Evolutionary conservation across 345 rosid species (phyloP).

Genomic region (Conringia planisiliqua): DNA sequence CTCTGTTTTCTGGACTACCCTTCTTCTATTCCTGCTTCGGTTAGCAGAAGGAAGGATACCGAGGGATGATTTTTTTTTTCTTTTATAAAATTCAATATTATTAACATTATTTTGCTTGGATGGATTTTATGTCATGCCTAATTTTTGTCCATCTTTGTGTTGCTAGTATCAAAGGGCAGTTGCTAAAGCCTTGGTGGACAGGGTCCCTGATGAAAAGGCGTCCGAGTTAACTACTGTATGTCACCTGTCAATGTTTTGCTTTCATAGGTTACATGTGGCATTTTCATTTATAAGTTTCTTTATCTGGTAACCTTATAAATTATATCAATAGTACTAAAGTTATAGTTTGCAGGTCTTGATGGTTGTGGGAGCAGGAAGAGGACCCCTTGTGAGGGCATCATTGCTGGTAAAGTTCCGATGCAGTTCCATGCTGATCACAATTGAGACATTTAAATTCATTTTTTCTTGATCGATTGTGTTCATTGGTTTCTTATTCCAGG

Average conservation of each 20-base stretch:
- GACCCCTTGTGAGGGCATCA: slow-evolving; percentile 97
- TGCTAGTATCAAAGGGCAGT: slow-evolving; percentile 89
- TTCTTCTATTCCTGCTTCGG: background rate
- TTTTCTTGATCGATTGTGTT: slow-evolving; percentile 7
- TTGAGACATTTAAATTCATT: slow-evolving; percentile 13
- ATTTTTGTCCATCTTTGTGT: slow-evolving; percentile 28
- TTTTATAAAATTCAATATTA: background rate
- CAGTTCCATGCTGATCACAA: slow-evolving; percentile 12
- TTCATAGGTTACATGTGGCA: slow-evolving; percentile 14
- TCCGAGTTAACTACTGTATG: slow-evolving; percentile 63
- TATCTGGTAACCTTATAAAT: background rate
- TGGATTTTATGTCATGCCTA: background rate
- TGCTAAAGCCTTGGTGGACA: slow-evolving; percentile 76
- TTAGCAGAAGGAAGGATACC: background rate
- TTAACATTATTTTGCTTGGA: background rate
- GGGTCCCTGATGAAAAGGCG: slow-evolving; percentile 67
- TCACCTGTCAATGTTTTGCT: slow-evolving; percentile 19
- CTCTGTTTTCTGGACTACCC: background rate
- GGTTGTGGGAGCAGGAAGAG: slow-evolving; percentile 99
- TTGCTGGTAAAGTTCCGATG: slow-evolving; percentile 59
- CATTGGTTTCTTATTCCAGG: slow-evolving; percentile 45
- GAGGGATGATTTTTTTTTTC: background rate
- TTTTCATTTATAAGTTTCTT: background rate
- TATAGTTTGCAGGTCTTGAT: slow-evolving; percentile 58
- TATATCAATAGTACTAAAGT: slow-evolving; percentile 2